Evolutionary conservation across 192 early-diverging fungal genomes (phyloP), one percentile per base, ranked within the genome.

Genomic region (Coemansia umbellata): DNA sequence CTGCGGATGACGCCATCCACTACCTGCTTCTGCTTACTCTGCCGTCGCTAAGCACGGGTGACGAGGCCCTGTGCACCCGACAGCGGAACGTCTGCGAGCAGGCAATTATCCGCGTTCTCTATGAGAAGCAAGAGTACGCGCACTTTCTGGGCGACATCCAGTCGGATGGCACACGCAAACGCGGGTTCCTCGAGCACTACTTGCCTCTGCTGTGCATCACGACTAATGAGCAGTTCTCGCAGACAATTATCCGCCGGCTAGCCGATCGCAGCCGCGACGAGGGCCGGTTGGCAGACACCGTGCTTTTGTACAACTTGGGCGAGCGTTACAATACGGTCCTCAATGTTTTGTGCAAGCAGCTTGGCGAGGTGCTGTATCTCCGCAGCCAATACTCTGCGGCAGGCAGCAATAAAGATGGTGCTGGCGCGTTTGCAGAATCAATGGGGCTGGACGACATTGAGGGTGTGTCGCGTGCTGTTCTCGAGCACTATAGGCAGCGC

Each of bases 301-400:
- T 93, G 23, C 59, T 85, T 55, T 64, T 95, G 30, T 90, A 85
- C 53, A 80, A 92, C 58, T 78, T 93, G 30, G 87, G 84, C 3
- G 81, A 82, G 61, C 84, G 87, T 44, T 84, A 83, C 58, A 85
- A 87, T 67, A 78, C 80, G 8, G 92, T 92, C 18, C 68, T 94
- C 8, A 76, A 71, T 18, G 77, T 91, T 8, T 55, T 91, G 53
- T 80, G 80, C 53, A 78, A 79, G 48, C 82, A 87, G 60, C 57
- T 91, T 41, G 84, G 85, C 49, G 88, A 91, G 36, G 69, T 66
- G 9, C 59, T 81, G 26, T 55, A 66, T 31, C 39, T 45, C 17
- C 54, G 54, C 30, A n/a, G n/a, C n/a, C n/a, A n/a, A n/a, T n/a
- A n/a, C n/a, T n/a, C n/a, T n/a, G n/a, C n/a, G n/a, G n/a, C n/a